phyloP scores from a whole-genome alignment of 179 eudicot genomes.

The Camellia oleifera region DNA sequence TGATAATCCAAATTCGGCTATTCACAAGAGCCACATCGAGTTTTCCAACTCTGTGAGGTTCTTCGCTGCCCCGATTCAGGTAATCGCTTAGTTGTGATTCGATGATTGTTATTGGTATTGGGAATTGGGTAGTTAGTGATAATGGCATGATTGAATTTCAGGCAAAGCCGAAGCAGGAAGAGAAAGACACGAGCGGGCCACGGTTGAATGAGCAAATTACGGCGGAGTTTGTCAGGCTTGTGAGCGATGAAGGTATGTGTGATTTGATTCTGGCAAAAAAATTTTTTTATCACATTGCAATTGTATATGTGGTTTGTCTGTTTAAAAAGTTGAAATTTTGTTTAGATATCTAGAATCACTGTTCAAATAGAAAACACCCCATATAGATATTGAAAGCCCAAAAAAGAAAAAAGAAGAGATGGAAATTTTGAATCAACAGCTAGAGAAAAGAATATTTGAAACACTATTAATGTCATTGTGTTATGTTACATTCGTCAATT shows the following conservation, averaged over 20 bases:
- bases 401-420: not conserved
- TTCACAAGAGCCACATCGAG: constrained; percentile 13
- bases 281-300: not conserved
- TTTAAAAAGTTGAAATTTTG: not conserved
- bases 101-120: not conserved
- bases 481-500: too few species aligned
- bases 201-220: constrained; percentile 69
- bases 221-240: constrained; percentile 57
- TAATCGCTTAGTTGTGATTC: constrained; percentile 10
- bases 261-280: not conserved
- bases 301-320: not conserved
- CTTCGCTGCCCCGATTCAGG: constrained; percentile 71
- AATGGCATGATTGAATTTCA: constrained; percentile 15
- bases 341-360: not conserved
- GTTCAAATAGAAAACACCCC: not conserved
- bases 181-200: constrained; percentile 28
- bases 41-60: constrained; percentile 43
- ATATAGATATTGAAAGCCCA: not conserved
- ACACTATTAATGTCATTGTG: not conserved
- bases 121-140: constrained; percentile 4
- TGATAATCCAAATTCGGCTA: constrained; percentile 13
- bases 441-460: not conserved
- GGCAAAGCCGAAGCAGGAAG: constrained; percentile 45
- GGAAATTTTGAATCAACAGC: not conserved
- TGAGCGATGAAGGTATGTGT: constrained; percentile 59